Conservation (phyloP, 2,329 filamentous ascomycete species). For the Xylaria sp. region DNA sequence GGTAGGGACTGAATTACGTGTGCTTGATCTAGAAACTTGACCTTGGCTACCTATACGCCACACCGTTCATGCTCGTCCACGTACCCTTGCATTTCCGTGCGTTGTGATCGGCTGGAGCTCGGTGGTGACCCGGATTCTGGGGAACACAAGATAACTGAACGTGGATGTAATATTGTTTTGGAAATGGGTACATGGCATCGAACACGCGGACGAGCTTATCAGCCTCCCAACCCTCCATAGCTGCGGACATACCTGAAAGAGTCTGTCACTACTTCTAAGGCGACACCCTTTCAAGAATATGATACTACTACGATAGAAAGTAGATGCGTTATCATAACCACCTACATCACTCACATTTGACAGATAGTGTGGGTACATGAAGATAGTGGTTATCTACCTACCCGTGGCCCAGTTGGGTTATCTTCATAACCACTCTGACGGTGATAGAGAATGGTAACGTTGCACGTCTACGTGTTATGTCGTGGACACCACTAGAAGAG, state of each 20-base stretch:
- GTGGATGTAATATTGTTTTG: not conserved
- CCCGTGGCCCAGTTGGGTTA: not conserved
- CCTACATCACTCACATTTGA: not conserved
- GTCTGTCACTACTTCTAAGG: not conserved
- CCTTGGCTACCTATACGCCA: not conserved
- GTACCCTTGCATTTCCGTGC: not conserved
- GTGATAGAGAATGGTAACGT: conserved; percentile 19
- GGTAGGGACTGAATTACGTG: not conserved
- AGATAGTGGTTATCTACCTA: conserved; percentile 6
- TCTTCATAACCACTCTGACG: not conserved
- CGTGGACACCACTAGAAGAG: conserved; percentile 4
- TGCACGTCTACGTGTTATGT: conserved; percentile 13
- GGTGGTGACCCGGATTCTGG: not conserved
- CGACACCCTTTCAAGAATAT: not conserved
- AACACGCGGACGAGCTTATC: not conserved
- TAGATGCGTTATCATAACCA: not conserved
- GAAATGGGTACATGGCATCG: not conserved
- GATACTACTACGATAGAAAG: not conserved
- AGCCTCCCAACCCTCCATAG: not conserved
- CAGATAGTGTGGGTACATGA: not conserved
- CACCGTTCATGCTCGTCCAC: not conserved
- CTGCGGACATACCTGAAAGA: not conserved
- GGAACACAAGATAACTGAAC: not conserved
- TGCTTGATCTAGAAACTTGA: not conserved
- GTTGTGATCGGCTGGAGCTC: not conserved